Evolutionary conservation across 2,329 filamentous ascomycete genomes (phyloP), one percentile per base, ranked within the genome.

Genomic region (Sporothrix inflata): DNA sequence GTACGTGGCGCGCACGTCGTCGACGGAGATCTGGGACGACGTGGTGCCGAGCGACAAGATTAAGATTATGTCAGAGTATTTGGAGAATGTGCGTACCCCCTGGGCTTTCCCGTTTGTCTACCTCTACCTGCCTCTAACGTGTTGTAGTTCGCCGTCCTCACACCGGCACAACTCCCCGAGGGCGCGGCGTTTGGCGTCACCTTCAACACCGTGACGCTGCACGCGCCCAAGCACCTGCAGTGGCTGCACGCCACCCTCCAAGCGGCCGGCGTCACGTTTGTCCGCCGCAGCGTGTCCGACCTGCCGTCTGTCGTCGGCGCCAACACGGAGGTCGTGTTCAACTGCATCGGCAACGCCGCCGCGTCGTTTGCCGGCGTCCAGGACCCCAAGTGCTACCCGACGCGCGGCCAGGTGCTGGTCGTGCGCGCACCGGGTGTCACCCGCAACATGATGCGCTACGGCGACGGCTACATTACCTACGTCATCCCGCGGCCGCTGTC

Each of bases 21-120:
- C 82, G 0, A 79, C 78, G 0, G 83, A 84, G 75, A 78, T 81
- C 27, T 84, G 82, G 82, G 81, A 84, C 66, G 79, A 81, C 53
- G 74, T 79, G 3, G 79, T 81, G 3, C 78, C 82, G 0, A 74
- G 76, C 5, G 80, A 82, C 11, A 84, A 84, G 77, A 82, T 84
- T 73, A 77, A 80, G 63, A 76, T 77, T 8, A 82, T 84, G 76
- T 78, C 80, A 0, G 78, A 79, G 27, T 84, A 84, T 73, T 77
- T 84, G 0, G 78, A 83, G 68, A 79, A 83, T 73, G 82, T 82
- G 75, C 71, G 80, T 47, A 34, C 34, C 2, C 14, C 21, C n/a
- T n/a, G n/a, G n/a, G n/a, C n/a, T n/a, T n/a, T n/a, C n/a, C n/a
- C n/a, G n/a, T n/a, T n/a, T n/a, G n/a, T n/a, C n/a, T n/a, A n/a